Evolutionary conservation across 768 basidiomycete genomes (phyloP), one percentile per base, ranked within the genome.

Genomic region (Candolleomyces eurysporus): DNA sequence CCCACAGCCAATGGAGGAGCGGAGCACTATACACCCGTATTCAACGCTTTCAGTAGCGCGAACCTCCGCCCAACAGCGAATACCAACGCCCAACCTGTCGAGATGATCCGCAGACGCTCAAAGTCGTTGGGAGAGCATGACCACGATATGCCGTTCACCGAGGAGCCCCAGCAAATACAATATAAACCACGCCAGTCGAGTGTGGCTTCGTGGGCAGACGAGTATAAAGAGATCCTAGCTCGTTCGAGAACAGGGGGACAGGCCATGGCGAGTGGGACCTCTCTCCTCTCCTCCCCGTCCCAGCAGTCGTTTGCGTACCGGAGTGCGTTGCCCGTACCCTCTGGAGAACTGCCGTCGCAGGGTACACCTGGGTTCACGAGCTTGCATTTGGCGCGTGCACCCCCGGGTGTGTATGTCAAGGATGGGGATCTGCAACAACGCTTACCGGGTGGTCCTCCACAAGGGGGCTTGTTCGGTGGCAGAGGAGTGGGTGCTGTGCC

Each of bases 271-370:
- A 52, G 36, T 46, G 50, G 50, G 17, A 30, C 59, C 5, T 43
- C 42, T 11, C 32, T 36, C 5, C 22, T 49, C 9, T 49, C 48
- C 5, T 26, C 26, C 30, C 30, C 53, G 48, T 36, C 48, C 26
- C 19, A 61, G 43, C 60, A 61, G 32, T 48, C 39, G 6, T 61
- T 61, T 48, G 61, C 61, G 19, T 52, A 61, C 39, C 19, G 42
- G 30, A 61, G 43, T 39, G 61, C 61, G 2, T 10, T 62, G 45
- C 65, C 65, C 3, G 50, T 58, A 10, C 51, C 61, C 3, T 62
- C 50, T 22, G 65, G 65, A 4, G 65, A 66, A 48, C 51, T 66
- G 40, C 65, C 65, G 17, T 64, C 63, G 49, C 53, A 66, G 5
- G 65, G 65, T 11, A 62, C 59, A 9, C 61, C 65, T 19, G 65